A percentile compares a stretch with the other conserved stretches of the same genome.
Conservation (phyloP, 1,139 yeast species). For the Maudiozyma humilis region DNA sequence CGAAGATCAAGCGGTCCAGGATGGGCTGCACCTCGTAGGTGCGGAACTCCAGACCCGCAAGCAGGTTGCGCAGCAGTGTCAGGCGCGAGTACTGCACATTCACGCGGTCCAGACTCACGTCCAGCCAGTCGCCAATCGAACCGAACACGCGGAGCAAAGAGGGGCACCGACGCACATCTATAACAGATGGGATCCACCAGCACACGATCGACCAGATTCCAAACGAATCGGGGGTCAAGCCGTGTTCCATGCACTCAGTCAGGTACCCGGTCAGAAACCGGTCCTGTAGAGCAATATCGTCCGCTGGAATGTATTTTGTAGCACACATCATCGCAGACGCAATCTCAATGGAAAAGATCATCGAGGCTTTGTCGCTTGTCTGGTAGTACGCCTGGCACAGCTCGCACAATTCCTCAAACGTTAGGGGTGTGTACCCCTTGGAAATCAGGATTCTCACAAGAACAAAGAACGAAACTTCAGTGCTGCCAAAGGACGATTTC, state of each 20-base stretch:
- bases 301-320: conserved; percentile 34
- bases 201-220: conserved; percentile 70
- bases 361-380: conserved; percentile 55
- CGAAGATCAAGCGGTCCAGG: conserved; percentile 39
- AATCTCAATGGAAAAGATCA: conserved; percentile 54
- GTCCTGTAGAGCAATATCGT: conserved; percentile 38
- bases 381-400: conserved; percentile 45
- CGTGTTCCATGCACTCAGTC: conserved; percentile 42
- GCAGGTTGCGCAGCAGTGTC: conserved; percentile 46
- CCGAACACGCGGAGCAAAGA: conserved; percentile 43
- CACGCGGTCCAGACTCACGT: conserved; percentile 51
- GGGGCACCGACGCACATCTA: conserved; percentile 61
- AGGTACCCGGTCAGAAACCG: conserved; percentile 40
- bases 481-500: conserved; percentile 50
- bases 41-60: conserved; percentile 53
- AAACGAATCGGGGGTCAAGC: conserved; percentile 66
- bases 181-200: conserved; percentile 63
- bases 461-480: conserved; percentile 48
- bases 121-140: conserved; percentile 39
- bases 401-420: conserved; percentile 38
- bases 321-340: conserved; percentile 50
- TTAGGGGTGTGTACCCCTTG: conserved; percentile 33
- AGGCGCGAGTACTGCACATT: conserved; percentile 57
- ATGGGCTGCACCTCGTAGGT: conserved; percentile 44
- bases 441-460: conserved; percentile 40